Evolutionary conservation across 257 asterid species (phyloP), one percentile per base, ranked within the genome.

Genomic region (Lycium barbarum): DNA sequence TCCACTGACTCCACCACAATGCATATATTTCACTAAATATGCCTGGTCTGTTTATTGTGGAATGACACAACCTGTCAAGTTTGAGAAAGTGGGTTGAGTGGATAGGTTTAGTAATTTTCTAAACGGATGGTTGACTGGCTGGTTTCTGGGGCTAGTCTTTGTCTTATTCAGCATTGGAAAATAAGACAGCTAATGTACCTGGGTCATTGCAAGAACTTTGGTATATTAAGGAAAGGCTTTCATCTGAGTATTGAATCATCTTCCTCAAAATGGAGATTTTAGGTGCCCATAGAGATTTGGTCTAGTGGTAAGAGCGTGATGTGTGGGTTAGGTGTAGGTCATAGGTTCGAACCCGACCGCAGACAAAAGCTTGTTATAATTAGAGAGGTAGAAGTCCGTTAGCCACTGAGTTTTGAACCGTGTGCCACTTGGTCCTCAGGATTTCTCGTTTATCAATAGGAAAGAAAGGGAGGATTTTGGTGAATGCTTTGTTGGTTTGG

Each of bases 61-160:
- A 11, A 70, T 38, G 78, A 15, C 53, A 70, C 20, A 38, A 26
- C 78, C 78, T 70, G 38, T 67, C 49, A 17, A 11, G 53, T 70
- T 70, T 70, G 78, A 38, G 10, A 38, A 70, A 70, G 33, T 17
- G 78, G 33, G 7, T 70, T 70, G 78, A 26, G 5, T 17, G 53
- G 54, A 70, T 51, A 70, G 78, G 78, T 4, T 17, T 38, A 17
- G 6, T 68, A 47, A 68, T 67, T 36, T 67, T 45, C 47, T 14
- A 67, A 18, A 67, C 6, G 20, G 74, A 67, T 67, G 74, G 49
- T 35, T 67, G 74, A 35, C 49, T 67, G 49, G 49, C 74, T 0
- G 74, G 74, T 33, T 65, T 66, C 73, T 66, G 45, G 12, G 73
- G 73, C 73, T 66, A 66, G n/a, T 33, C 47, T 35, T 66, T 15